phyloP scores from a whole-genome alignment of 2,329 filamentous ascomycete genomes.

The Incumbomyces delicatus region DNA sequence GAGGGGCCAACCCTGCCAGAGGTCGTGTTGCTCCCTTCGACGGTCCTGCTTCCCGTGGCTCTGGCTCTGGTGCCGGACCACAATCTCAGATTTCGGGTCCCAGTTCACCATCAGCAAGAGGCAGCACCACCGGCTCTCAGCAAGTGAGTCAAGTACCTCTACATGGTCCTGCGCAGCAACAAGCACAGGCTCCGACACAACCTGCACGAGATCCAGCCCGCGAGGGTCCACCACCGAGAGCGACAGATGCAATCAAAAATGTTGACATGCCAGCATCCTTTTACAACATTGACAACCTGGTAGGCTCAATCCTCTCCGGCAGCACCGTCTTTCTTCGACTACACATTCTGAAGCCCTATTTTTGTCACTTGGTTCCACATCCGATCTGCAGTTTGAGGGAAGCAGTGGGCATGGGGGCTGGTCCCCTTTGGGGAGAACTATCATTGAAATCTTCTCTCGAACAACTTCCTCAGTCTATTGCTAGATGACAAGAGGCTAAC shows the following conservation, averaged over 20 bases:
- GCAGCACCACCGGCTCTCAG: conserved; percentile 4
- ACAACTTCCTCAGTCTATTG: not conserved
- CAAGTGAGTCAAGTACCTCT: conserved; percentile 7
- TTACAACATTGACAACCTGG: conserved; percentile 20
- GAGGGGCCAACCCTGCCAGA: conserved; percentile 27
- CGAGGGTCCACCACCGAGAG: conserved; percentile 9
- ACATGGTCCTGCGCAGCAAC: conserved; percentile 7
- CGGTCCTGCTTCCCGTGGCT: conserved; percentile 20
- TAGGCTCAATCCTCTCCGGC: conserved; percentile 10
- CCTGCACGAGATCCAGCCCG: conserved; percentile 16
- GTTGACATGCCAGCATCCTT: conserved; percentile 20
- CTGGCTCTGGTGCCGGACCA: conserved; percentile 12
- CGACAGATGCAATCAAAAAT: conserved; percentile 19
- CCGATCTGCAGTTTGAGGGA: no score
- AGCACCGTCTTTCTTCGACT: no score
- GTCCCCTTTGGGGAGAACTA: no score
- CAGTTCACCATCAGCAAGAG: conserved; percentile 8
- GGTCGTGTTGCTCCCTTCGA: conserved; percentile 12
- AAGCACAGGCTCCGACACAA: conserved; percentile 9
- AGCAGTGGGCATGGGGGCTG: no score
- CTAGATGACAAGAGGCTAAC: conserved; percentile 18
- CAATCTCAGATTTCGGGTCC: conserved; percentile 13
- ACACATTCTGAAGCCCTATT: no score
- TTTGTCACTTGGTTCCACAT: no score
- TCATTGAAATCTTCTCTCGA: no score